Evolutionary conservation across 2,329 filamentous ascomycete species (phyloP).

Genomic region (Berkeleyomyces basicola): DNA sequence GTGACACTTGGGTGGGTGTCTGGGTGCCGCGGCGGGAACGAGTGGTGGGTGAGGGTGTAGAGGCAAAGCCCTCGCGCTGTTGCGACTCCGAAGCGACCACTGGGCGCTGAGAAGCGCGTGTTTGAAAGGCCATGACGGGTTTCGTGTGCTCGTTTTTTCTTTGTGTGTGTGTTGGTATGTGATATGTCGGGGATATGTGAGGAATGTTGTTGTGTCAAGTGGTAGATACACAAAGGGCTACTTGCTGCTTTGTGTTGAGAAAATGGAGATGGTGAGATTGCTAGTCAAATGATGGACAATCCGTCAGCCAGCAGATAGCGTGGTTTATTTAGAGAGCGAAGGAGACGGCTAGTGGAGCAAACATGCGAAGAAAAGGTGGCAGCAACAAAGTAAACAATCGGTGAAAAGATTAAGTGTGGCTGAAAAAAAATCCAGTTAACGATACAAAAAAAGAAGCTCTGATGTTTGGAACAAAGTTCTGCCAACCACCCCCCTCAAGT

Average conservation of each 20-base stretch:
- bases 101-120: constrained; percentile 10
- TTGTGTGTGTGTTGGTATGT: neutral
- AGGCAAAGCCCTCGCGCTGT: constrained; percentile 8
- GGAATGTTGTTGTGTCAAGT: neutral
- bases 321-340: neutral
- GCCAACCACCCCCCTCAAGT: neutral
- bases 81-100: constrained; percentile 2
- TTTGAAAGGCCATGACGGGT: constrained; percentile 11
- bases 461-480: neutral
- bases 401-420: neutral
- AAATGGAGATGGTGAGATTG: neutral
- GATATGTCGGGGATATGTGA: neutral
- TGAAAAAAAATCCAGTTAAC: neutral
- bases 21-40: constrained; percentile 5
- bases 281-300: neutral
- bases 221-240: neutral
- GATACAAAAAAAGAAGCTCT: neutral
- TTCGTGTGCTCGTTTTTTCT: neutral
- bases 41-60: constrained; percentile 6
- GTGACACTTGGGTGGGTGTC: neutral
- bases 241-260: neutral
- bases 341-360: neutral
- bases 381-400: neutral
- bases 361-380: neutral
- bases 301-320: neutral